Evolutionary conservation across 352 stramenopile species (phyloP), one percentile per base, ranked within the genome.

Genomic region (Phytophthora agathidicida): DNA sequence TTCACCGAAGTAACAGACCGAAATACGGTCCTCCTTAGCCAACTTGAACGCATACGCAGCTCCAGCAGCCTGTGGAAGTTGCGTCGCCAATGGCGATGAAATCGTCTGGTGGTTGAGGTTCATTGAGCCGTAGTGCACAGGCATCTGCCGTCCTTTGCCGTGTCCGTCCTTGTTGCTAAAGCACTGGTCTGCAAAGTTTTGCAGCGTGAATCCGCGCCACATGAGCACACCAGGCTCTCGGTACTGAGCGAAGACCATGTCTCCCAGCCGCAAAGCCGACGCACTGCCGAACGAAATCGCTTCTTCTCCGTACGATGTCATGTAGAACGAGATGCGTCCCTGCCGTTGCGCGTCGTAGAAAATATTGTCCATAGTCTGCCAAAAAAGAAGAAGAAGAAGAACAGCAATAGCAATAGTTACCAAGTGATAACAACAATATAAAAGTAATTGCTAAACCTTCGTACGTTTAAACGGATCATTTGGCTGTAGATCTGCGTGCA

Each of bases 231-330:
- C 98, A 28, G 91, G 87, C 71, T 99, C 98, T 13, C 98, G 88
- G 67, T 99, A 99, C 75, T 99, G 98, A 10, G 92, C 96, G 61
- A 99, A 98, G 10, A 99, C 86, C 65, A 96, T 91, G 77, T 99
- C 98, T 27, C 75, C 32, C 26, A 82, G 53, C 8, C 77, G 69
- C 37, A 99, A 70, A 2, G 93, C 96, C 2, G 95, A 94, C 7
- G 96, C 96, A 23, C 88, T 95, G 38, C 96, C 96, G 31, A 99
- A 97, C 56, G 98, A 89, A 35, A 98, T 95, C 5, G 86, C 96
- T 72, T 99, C 97, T 71, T 99, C 97, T 11, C 96, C 95, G 27
- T 88, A 81, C 26, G 79, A 88, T 24, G 86, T 95, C 91, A 98
- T 96, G 76, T 99, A 99, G 74, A 99, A 99, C 2, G 96, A 99